phyloP scores from a whole-genome alignment of 1,284 basidiomycete species.

The Boletellus deceptivus region DNA sequence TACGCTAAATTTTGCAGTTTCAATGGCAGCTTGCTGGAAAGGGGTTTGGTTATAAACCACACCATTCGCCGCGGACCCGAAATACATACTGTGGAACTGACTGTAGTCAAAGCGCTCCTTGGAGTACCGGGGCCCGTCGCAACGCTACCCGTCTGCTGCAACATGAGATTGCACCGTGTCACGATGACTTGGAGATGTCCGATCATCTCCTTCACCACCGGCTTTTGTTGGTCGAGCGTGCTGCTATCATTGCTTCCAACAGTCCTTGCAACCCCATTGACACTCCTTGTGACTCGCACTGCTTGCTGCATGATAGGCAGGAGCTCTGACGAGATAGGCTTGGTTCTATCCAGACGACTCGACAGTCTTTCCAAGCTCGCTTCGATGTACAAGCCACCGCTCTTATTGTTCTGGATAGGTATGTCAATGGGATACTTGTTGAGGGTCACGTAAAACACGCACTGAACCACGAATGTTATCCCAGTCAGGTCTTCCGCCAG shows the following conservation, averaged over 20 bases:
- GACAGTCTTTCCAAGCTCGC: slow-evolving; percentile 10
- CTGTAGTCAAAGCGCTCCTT: slow-evolving; percentile 1
- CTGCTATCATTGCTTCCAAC: slow-evolving; percentile 5
- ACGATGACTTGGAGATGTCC: slow-evolving; percentile 12
- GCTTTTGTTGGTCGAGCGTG: slow-evolving; percentile 6
- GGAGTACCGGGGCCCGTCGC: slow-evolving; percentile 22
- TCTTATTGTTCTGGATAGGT: slow-evolving; percentile 8
- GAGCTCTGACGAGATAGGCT: slow-evolving; percentile 16
- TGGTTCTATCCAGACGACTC: slow-evolving; percentile 11
- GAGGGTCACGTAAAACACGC: background rate
- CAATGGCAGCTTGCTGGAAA: slow-evolving; percentile 12
- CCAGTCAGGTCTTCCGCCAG: slow-evolving; percentile 17
- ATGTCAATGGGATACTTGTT: background rate
- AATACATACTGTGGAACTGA: slow-evolving; percentile 6
- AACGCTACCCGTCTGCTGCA: slow-evolving; percentile 17
- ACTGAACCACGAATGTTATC: slow-evolving; percentile 15
- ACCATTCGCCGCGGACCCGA: background rate
- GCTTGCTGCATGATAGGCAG: slow-evolving; percentile 12
- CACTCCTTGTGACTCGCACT: background rate
- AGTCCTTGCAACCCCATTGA: slow-evolving; percentile 9
- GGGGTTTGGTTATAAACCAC: background rate
- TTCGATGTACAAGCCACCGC: slow-evolving; percentile 18
- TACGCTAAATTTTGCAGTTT: slow-evolving; percentile 11
- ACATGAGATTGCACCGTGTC: slow-evolving; percentile 20
- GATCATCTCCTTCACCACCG: slow-evolving; percentile 13